These are phyloP conservation scores for Tremella fuciformis DNA, from an alignment of 768 basidiomycete genomes.

Conservation along the genomic window DNA sequence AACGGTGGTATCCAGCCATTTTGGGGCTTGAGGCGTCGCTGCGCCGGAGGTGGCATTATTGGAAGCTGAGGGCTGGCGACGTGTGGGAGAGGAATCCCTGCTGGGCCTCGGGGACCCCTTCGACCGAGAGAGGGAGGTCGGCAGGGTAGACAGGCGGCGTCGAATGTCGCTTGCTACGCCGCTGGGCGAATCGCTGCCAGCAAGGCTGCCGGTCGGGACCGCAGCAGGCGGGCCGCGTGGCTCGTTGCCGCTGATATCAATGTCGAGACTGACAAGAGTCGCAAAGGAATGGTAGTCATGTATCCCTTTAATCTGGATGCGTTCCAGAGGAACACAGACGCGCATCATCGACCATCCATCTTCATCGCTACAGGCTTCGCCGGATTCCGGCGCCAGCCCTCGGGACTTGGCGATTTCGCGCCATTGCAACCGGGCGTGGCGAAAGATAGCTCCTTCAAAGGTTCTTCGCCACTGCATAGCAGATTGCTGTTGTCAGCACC, in stretches of 20 bases:
- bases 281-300: constrained; percentile 50
- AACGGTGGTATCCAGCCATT: constrained; percentile 14
- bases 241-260: constrained; percentile 26
- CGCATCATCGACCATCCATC: constrained; percentile 51
- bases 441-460: constrained; percentile 45
- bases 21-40: constrained; percentile 2
- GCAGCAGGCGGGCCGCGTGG: too few relatives aligned
- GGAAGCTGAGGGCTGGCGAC: not conserved
- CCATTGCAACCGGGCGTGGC: constrained; percentile 35
- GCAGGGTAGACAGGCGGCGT: not conserved
- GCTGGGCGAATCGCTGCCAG: not conserved
- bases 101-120: constrained; percentile 2
- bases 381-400: constrained; percentile 2
- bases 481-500: constrained; percentile 42
- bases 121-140: constrained; percentile 1
- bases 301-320: constrained; percentile 34
- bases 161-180: too few relatives aligned
- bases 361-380: not conserved
- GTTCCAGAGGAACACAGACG: constrained; percentile 47
- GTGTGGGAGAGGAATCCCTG: constrained; percentile 8
- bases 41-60: not conserved
- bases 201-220: not conserved
- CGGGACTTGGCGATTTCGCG: not conserved
- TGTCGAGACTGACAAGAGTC: constrained; percentile 42
- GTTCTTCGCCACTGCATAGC: constrained; percentile 46